Percentiles rank a stretch among this genome's conserved stretches.
Evolutionary conservation across 1,284 basidiomycete species (phyloP).

Genomic region (Cystobasidium pallidum): DNA sequence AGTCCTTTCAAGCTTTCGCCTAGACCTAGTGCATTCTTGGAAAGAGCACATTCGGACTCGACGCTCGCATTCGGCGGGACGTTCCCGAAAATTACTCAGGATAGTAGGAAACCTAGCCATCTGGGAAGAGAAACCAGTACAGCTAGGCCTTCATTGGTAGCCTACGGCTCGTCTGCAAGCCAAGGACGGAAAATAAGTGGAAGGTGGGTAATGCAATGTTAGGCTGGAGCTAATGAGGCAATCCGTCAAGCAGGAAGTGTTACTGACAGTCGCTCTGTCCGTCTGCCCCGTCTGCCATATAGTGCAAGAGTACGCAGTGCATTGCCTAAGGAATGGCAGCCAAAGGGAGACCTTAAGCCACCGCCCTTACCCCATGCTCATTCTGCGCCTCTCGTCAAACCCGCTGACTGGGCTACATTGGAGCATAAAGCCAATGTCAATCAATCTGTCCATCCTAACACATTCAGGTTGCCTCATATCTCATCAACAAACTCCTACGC

Average conservation of each 20-base stretch:
- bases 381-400: slow-evolving; percentile 40
- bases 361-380: slow-evolving; percentile 32
- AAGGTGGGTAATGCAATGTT: background rate
- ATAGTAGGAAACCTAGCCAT: background rate
- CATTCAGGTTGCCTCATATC: background rate
- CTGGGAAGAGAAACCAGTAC: slow-evolving; percentile 14
- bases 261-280: background rate
- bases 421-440: slow-evolving; percentile 33
- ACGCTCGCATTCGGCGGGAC: slow-evolving; percentile 20
- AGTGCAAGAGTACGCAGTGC: slow-evolving; percentile 35
- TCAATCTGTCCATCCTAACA: background rate
- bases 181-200: slow-evolving; percentile 35
- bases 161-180: slow-evolving; percentile 18
- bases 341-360: slow-evolving; percentile 17
- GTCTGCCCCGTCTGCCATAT: too few relatives aligned
- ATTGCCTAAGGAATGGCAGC: slow-evolving; percentile 41
- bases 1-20: slow-evolving; percentile 40
- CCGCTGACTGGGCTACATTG: slow-evolving; percentile 23
- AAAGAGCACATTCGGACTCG: slow-evolving; percentile 33
- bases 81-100: slow-evolving; percentile 1
- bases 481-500: slow-evolving; percentile 5
- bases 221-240: background rate
- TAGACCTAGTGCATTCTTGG: slow-evolving; percentile 25
- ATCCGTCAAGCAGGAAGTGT: background rate
- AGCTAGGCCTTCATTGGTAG: slow-evolving; percentile 21